Conservation (phyloP, 108 stramenopile genomes). For the Aurantiochytrium sp. region DNA sequence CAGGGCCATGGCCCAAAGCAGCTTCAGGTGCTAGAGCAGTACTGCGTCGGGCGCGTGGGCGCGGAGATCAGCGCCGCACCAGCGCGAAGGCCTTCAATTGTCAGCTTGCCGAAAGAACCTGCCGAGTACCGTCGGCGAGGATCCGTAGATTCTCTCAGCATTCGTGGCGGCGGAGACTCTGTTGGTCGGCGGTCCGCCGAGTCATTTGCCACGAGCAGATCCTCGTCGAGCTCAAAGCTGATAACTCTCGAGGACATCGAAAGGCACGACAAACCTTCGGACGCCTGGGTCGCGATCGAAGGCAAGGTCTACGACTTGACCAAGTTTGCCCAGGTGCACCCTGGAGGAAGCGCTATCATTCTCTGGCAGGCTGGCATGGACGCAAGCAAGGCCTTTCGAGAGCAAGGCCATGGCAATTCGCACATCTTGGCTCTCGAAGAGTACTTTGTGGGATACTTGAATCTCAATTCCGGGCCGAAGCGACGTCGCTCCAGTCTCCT, state of each 20-base stretch:
- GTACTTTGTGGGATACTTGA: no score
- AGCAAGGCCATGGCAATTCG: not conserved
- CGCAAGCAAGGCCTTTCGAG: not conserved
- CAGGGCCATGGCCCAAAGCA: not conserved
- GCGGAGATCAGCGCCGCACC: not conserved
- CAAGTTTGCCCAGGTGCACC: conserved; percentile 53
- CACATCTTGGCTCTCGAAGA: no score
- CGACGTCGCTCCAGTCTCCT: no score
- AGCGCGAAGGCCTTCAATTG: not conserved
- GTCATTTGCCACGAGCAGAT: not conserved
- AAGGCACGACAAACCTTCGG: not conserved
- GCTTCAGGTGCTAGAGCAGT: not conserved
- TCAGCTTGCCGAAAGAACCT: not conserved
- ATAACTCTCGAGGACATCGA: not conserved
- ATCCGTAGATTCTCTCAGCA: not conserved
- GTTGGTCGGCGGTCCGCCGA: not conserved
- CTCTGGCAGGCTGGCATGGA: conserved; percentile 50
- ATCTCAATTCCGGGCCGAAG: no score
- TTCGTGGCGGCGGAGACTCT: not conserved
- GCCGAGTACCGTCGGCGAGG: not conserved
- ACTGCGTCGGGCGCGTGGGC: not conserved
- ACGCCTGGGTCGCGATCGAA: not conserved
- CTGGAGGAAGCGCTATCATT: conserved; percentile 52
- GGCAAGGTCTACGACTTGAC: conserved; percentile 64
- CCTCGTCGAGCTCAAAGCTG: not conserved